Conservation (phyloP, 148 eudicot genomes). For the Oxyria digyna region DNA sequence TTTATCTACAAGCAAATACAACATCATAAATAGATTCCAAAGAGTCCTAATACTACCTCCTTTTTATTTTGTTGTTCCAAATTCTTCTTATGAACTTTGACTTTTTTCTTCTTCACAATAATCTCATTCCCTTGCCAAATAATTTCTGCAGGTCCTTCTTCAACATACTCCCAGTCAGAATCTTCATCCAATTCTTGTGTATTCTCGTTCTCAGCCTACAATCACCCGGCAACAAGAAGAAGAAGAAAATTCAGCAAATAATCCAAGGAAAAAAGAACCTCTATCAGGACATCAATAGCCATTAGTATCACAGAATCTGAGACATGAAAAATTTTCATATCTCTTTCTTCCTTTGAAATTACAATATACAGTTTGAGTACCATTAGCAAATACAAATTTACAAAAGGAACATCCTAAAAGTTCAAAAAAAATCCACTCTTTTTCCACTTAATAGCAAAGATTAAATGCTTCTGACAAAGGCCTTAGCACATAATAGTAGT, state of each 20-base stretch:
- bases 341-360: neutral
- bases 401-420: neutral
- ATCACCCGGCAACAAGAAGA: constrained; percentile 6
- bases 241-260: neutral
- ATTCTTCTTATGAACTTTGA: constrained; percentile 66
- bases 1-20: constrained; percentile 2
- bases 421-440: neutral
- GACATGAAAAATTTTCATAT: neutral
- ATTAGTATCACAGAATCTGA: neutral
- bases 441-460: neutral
- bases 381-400: neutral
- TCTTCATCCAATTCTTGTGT: constrained; percentile 32
- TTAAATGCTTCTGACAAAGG: neutral
- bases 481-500: neutral
- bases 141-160: constrained; percentile 94
- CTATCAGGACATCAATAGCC: neutral
- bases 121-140: constrained; percentile 98
- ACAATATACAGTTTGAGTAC: neutral
- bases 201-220: constrained; percentile 39
- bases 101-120: constrained; percentile 82
- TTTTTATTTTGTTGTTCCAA: constrained; percentile 14
- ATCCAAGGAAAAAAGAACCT: neutral
- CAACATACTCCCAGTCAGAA: constrained; percentile 74
- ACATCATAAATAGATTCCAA: neutral
- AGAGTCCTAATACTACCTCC: constrained; percentile 32